phyloP scores from a whole-genome alignment of 352 stramenopile genomes.

The Phytophthora tubulina region DNA sequence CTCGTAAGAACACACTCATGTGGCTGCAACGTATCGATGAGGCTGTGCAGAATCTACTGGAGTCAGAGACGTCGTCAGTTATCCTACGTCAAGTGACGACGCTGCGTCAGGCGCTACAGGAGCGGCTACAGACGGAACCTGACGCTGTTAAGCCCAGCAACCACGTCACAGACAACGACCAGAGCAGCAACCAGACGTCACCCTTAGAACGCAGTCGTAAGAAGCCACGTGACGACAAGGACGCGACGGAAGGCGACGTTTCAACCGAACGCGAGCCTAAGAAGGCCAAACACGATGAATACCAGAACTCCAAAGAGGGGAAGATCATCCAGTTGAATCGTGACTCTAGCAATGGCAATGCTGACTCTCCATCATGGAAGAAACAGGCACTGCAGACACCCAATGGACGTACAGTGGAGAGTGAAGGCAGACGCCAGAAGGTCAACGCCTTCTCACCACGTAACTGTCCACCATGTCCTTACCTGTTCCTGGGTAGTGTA shows the following conservation, averaged over 20 bases:
- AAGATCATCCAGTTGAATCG: slow-evolving; percentile 42
- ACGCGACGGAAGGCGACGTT: slow-evolving; percentile 4
- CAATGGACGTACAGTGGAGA: slow-evolving; percentile 35
- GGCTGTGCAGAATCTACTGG: slow-evolving; percentile 46
- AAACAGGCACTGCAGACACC: slow-evolving; percentile 13
- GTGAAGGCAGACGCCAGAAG: slow-evolving; percentile 31
- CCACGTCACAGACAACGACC: not conserved
- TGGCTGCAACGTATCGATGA: slow-evolving; percentile 60
- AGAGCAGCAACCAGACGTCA: slow-evolving; percentile 19
- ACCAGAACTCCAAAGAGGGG: slow-evolving; percentile 25
- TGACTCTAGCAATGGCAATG: slow-evolving; percentile 24
- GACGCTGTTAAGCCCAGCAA: slow-evolving; percentile 9
- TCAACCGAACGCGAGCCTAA: slow-evolving; percentile 36
- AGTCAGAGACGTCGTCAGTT: slow-evolving; percentile 60
- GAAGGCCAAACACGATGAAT: slow-evolving; percentile 43
- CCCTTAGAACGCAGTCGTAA: slow-evolving; percentile 35
- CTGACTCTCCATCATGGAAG: slow-evolving; percentile 17
- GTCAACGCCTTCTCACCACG: slow-evolving; percentile 34
- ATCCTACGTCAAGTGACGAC: slow-evolving; percentile 71
- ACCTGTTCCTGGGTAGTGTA: slow-evolving; percentile 80
- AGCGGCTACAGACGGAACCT: slow-evolving; percentile 34
- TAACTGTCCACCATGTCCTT: slow-evolving; percentile 70
- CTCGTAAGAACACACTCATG: slow-evolving; percentile 42
- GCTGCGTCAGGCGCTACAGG: slow-evolving; percentile 58
- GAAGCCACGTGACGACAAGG: slow-evolving; percentile 35